Evolutionary conservation across 805 yeast genomes (phyloP).

Genomic region (Kodamaea fukazawae): DNA sequence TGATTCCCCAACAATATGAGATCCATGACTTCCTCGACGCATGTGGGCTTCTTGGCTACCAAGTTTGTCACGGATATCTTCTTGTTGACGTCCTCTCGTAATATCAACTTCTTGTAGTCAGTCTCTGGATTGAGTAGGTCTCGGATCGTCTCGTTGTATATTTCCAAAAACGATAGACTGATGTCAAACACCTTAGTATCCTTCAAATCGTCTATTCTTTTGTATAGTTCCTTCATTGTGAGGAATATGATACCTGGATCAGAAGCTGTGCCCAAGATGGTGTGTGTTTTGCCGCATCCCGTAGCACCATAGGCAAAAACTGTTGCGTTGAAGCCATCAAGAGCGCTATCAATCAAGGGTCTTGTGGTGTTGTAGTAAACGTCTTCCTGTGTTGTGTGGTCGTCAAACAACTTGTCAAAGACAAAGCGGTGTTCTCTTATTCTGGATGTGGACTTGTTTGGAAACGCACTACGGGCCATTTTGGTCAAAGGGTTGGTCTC

Average conservation of each 20-base stretch:
- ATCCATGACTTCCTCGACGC: conserved; percentile 76
- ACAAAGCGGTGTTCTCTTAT: conserved; percentile 75
- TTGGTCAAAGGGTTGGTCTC: conserved; percentile 58
- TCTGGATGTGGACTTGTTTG: conserved; percentile 41
- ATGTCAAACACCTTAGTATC: conserved; percentile 60
- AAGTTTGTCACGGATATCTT: conserved; percentile 71
- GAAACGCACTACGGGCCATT: conserved; percentile 47
- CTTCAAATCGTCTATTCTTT: conserved; percentile 51
- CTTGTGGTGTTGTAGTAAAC: conserved; percentile 65
- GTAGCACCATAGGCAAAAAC: conserved; percentile 97
- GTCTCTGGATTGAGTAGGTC: conserved; percentile 68
- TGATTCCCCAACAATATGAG: conserved; percentile 67
- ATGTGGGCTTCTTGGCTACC: conserved; percentile 56
- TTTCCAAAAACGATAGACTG: conserved; percentile 73
- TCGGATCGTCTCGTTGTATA: conserved; percentile 84
- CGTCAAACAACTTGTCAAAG: conserved; percentile 78
- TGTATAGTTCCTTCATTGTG: conserved; percentile 74
- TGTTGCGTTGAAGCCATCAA: conserved; percentile 87
- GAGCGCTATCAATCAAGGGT: conserved; percentile 68
- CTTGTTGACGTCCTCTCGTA: conserved; percentile 70
- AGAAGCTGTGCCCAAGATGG: conserved; percentile 72
- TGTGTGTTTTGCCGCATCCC: conserved; percentile 96
- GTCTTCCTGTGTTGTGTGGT: conserved; percentile 57
- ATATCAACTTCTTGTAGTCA: conserved; percentile 44
- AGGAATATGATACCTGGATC: conserved; percentile 78